Evolutionary conservation across 164 flowering plant species (phyloP).

Genomic region (Macadamia integrifolia): DNA sequence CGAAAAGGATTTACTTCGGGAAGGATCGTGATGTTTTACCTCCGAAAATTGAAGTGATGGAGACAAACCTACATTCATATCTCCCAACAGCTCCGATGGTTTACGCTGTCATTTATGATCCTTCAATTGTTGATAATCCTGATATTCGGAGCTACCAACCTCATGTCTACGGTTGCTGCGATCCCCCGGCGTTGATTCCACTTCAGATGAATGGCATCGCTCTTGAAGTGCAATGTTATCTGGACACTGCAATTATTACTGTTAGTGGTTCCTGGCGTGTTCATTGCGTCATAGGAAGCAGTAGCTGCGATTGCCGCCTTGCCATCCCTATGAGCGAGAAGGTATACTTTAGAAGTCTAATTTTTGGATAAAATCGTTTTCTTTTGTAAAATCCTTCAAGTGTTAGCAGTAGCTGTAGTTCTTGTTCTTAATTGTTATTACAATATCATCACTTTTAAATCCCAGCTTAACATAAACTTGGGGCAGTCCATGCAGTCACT

Average conservation of each 20-base stretch:
- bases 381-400: too few relatives aligned
- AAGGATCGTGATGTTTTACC: constrained; percentile 66
- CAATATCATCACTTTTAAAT: too few relatives aligned
- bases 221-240: constrained; percentile 47
- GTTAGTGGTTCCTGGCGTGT: constrained; percentile 72
- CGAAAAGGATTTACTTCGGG: constrained; percentile 75
- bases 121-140: too few relatives aligned
- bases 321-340: constrained; percentile 81
- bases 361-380: background rate
- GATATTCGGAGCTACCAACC: constrained; percentile 90
- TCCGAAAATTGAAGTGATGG: constrained; percentile 53
- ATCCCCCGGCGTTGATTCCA: constrained; percentile 89
- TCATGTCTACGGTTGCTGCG: constrained; percentile 82
- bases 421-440: too few relatives aligned
- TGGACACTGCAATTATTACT: constrained; percentile 8
- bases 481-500: too few relatives aligned
- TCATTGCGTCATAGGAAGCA: constrained; percentile 82
- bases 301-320: constrained; percentile 64
- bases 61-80: constrained; percentile 23
- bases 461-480: too few relatives aligned
- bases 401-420: background rate
- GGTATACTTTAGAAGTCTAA: constrained; percentile 27
- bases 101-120: too few relatives aligned
- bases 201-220: constrained; percentile 67
- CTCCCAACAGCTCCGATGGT: constrained; percentile 51